Base-by-base conservation (phyloP, 164 flowering plant genomes). In the Taxillus chinensis region DNA sequence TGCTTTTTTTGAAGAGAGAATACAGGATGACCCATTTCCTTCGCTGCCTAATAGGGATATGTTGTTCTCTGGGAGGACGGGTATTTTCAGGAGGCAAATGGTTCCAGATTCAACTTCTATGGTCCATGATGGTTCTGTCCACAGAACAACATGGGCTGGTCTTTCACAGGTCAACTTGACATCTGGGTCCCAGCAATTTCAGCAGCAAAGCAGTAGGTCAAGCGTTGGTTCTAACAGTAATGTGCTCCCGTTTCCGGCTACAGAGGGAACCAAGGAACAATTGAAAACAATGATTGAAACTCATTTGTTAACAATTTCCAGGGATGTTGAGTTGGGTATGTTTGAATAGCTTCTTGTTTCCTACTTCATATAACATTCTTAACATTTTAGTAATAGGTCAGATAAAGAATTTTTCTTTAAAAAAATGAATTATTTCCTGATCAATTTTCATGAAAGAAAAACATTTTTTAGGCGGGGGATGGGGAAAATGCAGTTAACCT, bases 311-410 rank as follows among this genome's bases (percentile, higher is more conserved):
- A 69, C 67, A 65, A 60, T 83, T 67, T 78, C 86, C 60, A 61
- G 64, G 64, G 75, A 79, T 57, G 55, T 69, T 57, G 68, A 66
- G n/a, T 58, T 82, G 68, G 88, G 95, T 88, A 80, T 46, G 74
- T 68, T 17, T 13, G 59, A 3, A 49, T 71, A 1, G 5, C 5
- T 49, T 8, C 17, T 16, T 42, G 11, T 39, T 54, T 66, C 41
- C 41, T 42, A 12, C 50, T 40, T 17, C 41, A 41, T 27, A 62
- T 53, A 42, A 40, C 56, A 45, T 39, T 39, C 43, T 3, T 27
- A 27, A 27, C 27, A 27, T 27, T 27, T 27, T 27, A 27, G 27
- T 27, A 27, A 27, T 27, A 0, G 2, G 27, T 27, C 27, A 2
- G 27, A 27, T 27, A 27, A 27, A 27, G 27, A 27, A 27, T 2